These are phyloP conservation scores for Trypanosoma conorhini DNA, from an alignment of 208 protist genomes.

Conservation along the genomic window DNA sequence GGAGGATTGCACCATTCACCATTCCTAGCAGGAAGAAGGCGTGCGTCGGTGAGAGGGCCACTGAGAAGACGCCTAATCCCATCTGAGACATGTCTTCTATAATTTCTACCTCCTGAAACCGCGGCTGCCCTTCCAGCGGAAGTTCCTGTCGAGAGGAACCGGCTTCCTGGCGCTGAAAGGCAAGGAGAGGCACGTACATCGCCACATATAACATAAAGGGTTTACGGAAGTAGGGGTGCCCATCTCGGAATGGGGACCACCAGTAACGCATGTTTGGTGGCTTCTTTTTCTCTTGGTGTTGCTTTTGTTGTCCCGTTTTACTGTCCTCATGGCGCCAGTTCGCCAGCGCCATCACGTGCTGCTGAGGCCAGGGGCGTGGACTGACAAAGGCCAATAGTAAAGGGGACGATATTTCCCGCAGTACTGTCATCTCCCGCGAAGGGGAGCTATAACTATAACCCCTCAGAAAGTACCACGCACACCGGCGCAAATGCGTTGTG, in stretches of 20 bases:
- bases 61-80: not conserved
- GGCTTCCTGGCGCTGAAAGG: slow-evolving; percentile 19
- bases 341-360: not conserved
- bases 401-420: slow-evolving; percentile 9
- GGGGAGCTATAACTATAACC: slow-evolving; percentile 21
- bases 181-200: slow-evolving; percentile 1
- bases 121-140: not conserved
- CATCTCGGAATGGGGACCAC: slow-evolving; percentile 28
- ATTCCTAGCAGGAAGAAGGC: slow-evolving; percentile 34
- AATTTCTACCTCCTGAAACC: slow-evolving; percentile 8
- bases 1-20: slow-evolving; percentile 28
- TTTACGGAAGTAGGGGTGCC: slow-evolving; percentile 35
- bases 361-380: slow-evolving; percentile 12
- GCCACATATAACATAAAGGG: slow-evolving; percentile 27
- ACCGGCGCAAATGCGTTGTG: not conserved
- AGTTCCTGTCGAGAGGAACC: not conserved
- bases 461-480: slow-evolving; percentile 27
- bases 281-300: not conserved
- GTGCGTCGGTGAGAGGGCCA: slow-evolving; percentile 36
- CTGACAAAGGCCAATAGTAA: not conserved
- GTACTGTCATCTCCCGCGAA: slow-evolving; percentile 3
- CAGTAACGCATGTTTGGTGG: not conserved
- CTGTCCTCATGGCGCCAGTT: not conserved
- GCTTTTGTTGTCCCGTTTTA: not conserved
- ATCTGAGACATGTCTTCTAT: slow-evolving; percentile 13